phyloP scores from a whole-genome alignment of 73 alveolate species.

The Uronychia binucleata region DNA sequence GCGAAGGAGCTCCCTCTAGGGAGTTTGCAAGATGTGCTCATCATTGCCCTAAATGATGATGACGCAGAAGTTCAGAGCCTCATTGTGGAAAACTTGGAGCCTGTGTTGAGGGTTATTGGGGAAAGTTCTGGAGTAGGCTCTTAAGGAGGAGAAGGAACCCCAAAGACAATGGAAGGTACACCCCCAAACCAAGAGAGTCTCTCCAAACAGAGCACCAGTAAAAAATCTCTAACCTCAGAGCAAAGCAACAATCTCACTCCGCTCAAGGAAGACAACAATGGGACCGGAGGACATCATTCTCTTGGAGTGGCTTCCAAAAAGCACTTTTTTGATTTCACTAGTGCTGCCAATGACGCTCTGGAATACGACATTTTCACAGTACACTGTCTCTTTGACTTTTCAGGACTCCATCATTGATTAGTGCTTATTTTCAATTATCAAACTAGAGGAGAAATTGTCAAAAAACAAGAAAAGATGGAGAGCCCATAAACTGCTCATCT shows the following conservation, averaged over 20 bases:
- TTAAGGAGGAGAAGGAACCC: too few species aligned
- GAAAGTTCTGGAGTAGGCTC: neutral
- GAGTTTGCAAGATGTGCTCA: neutral
- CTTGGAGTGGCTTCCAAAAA: too few species aligned
- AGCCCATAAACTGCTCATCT: neutral
- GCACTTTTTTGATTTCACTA: too few species aligned
- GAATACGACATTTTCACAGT: neutral
- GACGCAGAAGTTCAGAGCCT: neutral
- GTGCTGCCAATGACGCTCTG: too few species aligned
- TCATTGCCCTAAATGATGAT: neutral
- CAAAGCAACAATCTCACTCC: too few species aligned
- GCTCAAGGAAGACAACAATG: too few species aligned
- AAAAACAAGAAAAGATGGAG: neutral
- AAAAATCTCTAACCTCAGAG: too few species aligned
- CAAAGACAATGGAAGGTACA: too few species aligned
- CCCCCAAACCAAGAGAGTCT: too few species aligned
- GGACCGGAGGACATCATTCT: too few species aligned
- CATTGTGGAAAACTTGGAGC: neutral
- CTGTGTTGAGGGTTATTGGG: neutral
- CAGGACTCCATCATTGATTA: neutral
- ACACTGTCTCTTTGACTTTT: neutral
- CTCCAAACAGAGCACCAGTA: too few species aligned
- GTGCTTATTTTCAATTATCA: neutral
- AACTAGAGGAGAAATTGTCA: neutral
- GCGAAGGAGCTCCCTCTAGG: neutral